Conservation (phyloP, 768 basidiomycete species). For the Fomitopsis pulvina region DNA sequence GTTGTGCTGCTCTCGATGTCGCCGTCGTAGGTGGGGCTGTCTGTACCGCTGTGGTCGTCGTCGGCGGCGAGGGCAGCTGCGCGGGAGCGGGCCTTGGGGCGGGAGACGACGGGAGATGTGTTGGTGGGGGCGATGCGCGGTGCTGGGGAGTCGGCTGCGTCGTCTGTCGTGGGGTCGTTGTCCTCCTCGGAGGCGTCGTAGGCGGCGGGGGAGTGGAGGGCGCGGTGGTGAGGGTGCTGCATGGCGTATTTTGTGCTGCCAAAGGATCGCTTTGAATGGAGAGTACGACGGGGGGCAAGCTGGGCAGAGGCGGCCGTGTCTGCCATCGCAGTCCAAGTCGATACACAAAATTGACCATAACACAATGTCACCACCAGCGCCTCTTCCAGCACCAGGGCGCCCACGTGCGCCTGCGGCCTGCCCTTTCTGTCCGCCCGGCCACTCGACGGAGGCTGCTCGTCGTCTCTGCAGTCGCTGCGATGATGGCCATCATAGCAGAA, state of each 20-base stretch:
- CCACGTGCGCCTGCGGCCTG: no score
- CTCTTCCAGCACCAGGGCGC: no score
- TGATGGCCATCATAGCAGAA: no score
- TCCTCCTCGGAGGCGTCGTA: conserved; percentile 71
- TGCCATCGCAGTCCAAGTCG: no score
- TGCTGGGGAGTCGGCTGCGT: conserved; percentile 47
- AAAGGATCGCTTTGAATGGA: conserved; percentile 55
- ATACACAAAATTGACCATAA: no score
- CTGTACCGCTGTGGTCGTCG: conserved; percentile 72
- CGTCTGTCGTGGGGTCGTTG: conserved; percentile 82
- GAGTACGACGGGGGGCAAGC: conserved; percentile 13
- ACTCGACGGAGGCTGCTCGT: no score
- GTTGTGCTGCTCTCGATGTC: conserved; percentile 77
- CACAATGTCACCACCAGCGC: no score
- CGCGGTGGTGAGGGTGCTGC: conserved; percentile 15
- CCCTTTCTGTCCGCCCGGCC: no score
- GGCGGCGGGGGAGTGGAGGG: conserved; percentile 20
- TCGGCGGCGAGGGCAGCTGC: conserved; percentile 16
- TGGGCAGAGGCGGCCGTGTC: background rate
- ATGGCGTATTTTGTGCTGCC: conserved; percentile 32
- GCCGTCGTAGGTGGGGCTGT: conserved; percentile 87
- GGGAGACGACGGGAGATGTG: conserved; percentile 1
- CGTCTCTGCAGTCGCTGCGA: no score
- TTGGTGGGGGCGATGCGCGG: conserved; percentile 21
- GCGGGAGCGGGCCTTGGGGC: conserved; percentile 9